A percentile compares a stretch with the other conserved stretches of the same genome.
These are phyloP conservation scores for Pinus albicaulis DNA, from an alignment of 75 land plant species.

Conservation along the genomic window DNA sequence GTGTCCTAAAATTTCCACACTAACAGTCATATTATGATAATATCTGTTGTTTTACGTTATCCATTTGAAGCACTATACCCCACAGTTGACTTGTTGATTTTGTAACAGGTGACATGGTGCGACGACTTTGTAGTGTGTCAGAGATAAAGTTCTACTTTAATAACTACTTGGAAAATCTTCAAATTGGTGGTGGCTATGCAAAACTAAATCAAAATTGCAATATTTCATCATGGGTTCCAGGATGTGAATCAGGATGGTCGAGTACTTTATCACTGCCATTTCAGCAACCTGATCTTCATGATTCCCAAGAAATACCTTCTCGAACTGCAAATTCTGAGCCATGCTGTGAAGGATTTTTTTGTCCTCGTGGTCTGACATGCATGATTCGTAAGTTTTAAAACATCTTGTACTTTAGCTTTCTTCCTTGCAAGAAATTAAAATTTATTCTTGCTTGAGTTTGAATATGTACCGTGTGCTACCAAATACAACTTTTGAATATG, in stretches of 20 bases:
- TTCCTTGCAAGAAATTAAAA: not conserved
- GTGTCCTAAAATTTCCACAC: too few relatives aligned
- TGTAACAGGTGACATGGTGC: conserved; percentile 44
- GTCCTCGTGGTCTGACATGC: conserved; percentile 89
- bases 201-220: conserved; percentile 80
- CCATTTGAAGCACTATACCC: too few relatives aligned
- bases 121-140: conserved; percentile 57
- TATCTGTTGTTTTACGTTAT: too few relatives aligned
- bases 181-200: conserved; percentile 10
- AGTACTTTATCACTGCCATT: conserved; percentile 23
- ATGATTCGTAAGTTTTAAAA: conserved; percentile 87
- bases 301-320: conserved; percentile 33
- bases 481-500: not conserved
- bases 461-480: not conserved
- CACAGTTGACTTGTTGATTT: not conserved
- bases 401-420: not conserved
- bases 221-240: conserved; percentile 58
- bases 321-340: conserved; percentile 47
- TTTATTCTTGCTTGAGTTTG: not conserved
- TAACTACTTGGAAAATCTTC: conserved; percentile 18
- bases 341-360: conserved; percentile 95
- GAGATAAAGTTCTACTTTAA: conserved; percentile 66
- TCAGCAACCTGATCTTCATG: conserved; percentile 27
- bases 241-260: conserved; percentile 95
- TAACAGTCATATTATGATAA: too few relatives aligned